Percentiles rank a stretch among this genome's conserved stretches.
phyloP scores from a whole-genome alignment of 768 basidiomycete species.

The Auriscalpium microsporum region DNA sequence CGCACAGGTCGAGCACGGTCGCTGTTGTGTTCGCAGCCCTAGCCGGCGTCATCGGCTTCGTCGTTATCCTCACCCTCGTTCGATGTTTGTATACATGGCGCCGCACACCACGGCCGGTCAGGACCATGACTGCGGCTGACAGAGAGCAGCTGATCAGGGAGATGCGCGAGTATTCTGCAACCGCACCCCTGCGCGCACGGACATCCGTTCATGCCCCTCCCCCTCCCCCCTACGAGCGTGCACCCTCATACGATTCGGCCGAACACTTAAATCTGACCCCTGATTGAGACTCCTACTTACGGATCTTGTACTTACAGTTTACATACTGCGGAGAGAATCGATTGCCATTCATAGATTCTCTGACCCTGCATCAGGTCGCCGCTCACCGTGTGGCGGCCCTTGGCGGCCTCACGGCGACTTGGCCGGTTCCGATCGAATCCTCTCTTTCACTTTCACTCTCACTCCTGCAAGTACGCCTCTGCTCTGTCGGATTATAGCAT shows the following conservation, averaged over 20 bases:
- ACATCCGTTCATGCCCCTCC: slow-evolving; percentile 28
- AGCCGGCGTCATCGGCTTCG: slow-evolving; percentile 31
- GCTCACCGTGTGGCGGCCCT: too few relatives aligned
- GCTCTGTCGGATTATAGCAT: too few relatives aligned
- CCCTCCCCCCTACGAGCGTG: slow-evolving; percentile 45
- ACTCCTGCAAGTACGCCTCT: too few relatives aligned
- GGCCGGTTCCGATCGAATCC: too few relatives aligned
- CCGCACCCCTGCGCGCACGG: slow-evolving; percentile 19
- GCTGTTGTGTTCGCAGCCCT: slow-evolving; percentile 38
- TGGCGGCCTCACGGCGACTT: too few relatives aligned
- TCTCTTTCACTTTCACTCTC: too few relatives aligned
- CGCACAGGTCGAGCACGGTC: slow-evolving; percentile 13
- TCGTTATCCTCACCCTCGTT: slow-evolving; percentile 27
- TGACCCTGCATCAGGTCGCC: too few relatives aligned
- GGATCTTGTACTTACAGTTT: too few relatives aligned
- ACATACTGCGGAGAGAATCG: too few relatives aligned
- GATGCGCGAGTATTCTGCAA: slow-evolving; percentile 38
- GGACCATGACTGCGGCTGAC: slow-evolving; percentile 31
- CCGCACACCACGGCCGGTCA: slow-evolving; percentile 37
- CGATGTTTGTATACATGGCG: slow-evolving; percentile 38
- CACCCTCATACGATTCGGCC: slow-evolving; percentile 35
- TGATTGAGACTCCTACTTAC: too few relatives aligned
- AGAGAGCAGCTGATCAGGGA: slow-evolving; percentile 42
- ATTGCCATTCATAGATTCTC: too few relatives aligned
- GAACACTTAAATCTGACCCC: too few relatives aligned